Conservation (phyloP, 2,329 filamentous ascomycete species). For the Cladophialophora yegresii region DNA sequence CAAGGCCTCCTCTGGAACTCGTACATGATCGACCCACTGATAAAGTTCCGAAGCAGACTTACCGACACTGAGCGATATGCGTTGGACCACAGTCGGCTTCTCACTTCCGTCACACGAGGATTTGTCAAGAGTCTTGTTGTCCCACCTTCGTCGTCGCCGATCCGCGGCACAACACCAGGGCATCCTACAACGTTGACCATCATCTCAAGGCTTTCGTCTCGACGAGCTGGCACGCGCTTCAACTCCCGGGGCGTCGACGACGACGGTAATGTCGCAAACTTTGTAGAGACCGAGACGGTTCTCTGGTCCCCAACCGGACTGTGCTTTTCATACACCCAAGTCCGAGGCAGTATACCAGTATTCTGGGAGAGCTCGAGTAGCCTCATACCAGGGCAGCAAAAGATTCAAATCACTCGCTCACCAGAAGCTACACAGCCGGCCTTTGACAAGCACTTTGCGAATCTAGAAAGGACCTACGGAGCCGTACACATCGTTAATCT, state of each 20-base stretch:
- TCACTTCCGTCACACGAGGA: constrained; percentile 91
- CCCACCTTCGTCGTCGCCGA: constrained; percentile 68
- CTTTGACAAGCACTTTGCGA: constrained; percentile 91
- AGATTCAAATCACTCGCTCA: constrained; percentile 86
- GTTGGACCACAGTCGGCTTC: constrained; percentile 81
- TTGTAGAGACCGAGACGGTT: constrained; percentile 95
- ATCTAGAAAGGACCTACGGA: constrained; percentile 82
- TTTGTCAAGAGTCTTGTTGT: constrained; percentile 88
- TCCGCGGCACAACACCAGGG: constrained; percentile 67
- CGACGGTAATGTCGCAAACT: constrained; percentile 95
- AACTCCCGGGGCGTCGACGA: constrained; percentile 98
- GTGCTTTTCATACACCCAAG: constrained; percentile 90
- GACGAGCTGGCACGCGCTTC: constrained; percentile 89
- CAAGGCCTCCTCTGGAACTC: constrained; percentile 96
- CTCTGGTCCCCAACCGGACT: constrained; percentile 78
- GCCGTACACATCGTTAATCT: constrained; percentile 91
- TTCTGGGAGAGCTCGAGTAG: constrained; percentile 97
- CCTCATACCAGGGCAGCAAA: constrained; percentile 87
- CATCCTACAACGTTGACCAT: constrained; percentile 82
- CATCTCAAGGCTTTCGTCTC: constrained; percentile 87
- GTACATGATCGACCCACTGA: constrained; percentile 92
- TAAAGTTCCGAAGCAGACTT: constrained; percentile 82
- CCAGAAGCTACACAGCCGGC: constrained; percentile 88
- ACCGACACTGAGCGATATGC: constrained; percentile 71
- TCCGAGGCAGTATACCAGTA: constrained; percentile 87